These are phyloP conservation scores for Ascochyta pisi DNA, from an alignment of 2,329 filamentous ascomycete species.

Conservation along the genomic window DNA sequence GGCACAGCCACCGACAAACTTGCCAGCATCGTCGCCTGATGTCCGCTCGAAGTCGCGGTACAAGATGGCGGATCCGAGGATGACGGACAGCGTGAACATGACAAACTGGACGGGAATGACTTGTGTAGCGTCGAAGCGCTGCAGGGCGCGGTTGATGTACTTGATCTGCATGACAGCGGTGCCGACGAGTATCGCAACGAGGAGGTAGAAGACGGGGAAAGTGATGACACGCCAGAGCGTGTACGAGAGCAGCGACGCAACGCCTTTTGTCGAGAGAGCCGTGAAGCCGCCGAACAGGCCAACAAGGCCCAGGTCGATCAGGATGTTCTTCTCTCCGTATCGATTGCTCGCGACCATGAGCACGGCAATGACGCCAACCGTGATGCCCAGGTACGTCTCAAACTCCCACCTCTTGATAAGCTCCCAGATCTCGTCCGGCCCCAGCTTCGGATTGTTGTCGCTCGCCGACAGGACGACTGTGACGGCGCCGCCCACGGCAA, in stretches of 20 bases:
- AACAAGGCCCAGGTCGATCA: conserved; percentile 92
- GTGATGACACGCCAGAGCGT: conserved; percentile 88
- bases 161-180: conserved; percentile 97
- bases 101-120: conserved; percentile 99
- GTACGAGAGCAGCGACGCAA: conserved; percentile 92
- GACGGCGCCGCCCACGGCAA: conserved; percentile 86
- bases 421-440: conserved; percentile 86
- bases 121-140: conserved; percentile 95
- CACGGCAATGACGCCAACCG: conserved; percentile 72
- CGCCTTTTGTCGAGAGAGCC: conserved; percentile 93
- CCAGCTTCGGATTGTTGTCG: conserved; percentile 86
- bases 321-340: conserved; percentile 84
- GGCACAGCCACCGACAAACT: conserved; percentile 89
- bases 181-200: conserved; percentile 77
- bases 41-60: conserved; percentile 95
- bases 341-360: conserved; percentile 83
- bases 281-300: conserved; percentile 96
- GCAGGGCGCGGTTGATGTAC: conserved; percentile 89
- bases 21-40: conserved; percentile 72
- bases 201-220: conserved; percentile 87
- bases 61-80: conserved; percentile 88
- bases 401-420: conserved; percentile 90
- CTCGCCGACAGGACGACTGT: conserved; percentile 92
- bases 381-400: conserved; percentile 85
- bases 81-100: conserved; percentile 93